Evolutionary conservation across 257 asterid genomes (phyloP), one percentile per base, ranked within the genome.

Genomic region (Plantago ovata): DNA sequence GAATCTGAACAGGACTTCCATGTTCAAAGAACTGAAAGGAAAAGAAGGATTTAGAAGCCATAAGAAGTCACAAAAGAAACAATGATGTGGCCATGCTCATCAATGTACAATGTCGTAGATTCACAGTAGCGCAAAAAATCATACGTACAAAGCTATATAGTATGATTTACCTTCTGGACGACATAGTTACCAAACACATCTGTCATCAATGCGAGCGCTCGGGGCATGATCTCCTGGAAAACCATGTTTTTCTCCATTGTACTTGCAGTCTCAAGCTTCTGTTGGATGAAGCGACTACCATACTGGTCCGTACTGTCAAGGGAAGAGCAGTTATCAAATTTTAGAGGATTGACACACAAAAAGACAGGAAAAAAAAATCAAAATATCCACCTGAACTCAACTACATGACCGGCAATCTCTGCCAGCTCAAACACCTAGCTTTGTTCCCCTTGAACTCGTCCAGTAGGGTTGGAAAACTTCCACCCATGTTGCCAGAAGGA

Each of bases 151-250:
- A 8, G 36, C 36, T 3, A 11, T 12, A 21, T 16, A 32, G 4
- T n/a, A n/a, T n/a, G n/a, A n/a, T 22, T 36, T 75, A 85, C 96
- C 96, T 85, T 88, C 49, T 85, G 96, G 71, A 88, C 76, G 61
- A 88, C 96, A 72, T 88, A 88, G 67, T 88, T 88, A 47, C 96
- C 96, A 22, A 85, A 88, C 56, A 85, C 96, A 74, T 85, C 96
- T 18, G 93, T 88, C 89, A 85, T 85, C 64, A 88, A 69, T n/a
- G 86, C 50, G 40, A 82, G 87, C 58, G 82, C 93, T 0, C 77
- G 90, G 18, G 90, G 96, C 77, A 81, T 73, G 44, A 88, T 85
- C 69, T 88, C 96, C 56, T 68, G 79, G 68, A 79, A 88, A 53
- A 88, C 89, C 96, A 83, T 88, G 72, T 72, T 66, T 67, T 81